Evolutionary conservation across 768 basidiomycete genomes (phyloP).

Genomic region (Suillus clintonianus): DNA sequence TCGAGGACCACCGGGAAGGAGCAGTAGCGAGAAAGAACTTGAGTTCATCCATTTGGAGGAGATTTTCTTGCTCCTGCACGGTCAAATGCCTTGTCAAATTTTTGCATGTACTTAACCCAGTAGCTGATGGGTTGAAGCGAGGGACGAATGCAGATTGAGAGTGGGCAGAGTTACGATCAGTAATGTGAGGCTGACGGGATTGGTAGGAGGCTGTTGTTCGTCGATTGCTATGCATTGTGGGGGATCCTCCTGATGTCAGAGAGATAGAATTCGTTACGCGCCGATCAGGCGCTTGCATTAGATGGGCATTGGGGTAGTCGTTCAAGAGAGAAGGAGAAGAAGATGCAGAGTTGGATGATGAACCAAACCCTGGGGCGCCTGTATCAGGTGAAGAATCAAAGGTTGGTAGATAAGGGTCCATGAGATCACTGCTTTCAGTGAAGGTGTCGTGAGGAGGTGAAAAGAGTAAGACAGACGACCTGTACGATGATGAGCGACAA

Average conservation of each 20-base stretch:
- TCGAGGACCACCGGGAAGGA: conserved; percentile 67
- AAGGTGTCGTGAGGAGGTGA: not conserved
- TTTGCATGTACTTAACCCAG: conserved; percentile 28
- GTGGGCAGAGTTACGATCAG: not conserved
- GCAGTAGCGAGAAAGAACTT: conserved; percentile 90
- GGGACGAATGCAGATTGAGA: conserved; percentile 7
- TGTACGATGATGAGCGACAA: not conserved
- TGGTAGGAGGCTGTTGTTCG: not conserved
- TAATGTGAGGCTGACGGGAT: not conserved
- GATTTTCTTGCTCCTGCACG: conserved; percentile 63
- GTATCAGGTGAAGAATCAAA: not conserved
- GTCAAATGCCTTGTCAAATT: conserved; percentile 52
- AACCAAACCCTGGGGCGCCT: not conserved
- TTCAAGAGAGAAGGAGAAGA: not conserved
- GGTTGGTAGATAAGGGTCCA: not conserved
- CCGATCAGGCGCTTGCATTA: not conserved
- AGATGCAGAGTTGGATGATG: not conserved
- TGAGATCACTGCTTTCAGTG: not conserved
- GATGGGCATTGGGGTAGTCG: not conserved
- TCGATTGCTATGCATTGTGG: not conserved
- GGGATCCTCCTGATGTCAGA: not conserved
- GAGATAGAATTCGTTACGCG: not conserved
- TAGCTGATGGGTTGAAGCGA: conserved; percentile 18
- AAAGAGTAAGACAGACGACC: not conserved
- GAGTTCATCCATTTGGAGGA: conserved; percentile 78